These are phyloP conservation scores for Suillus discolor DNA, from an alignment of 768 basidiomycete genomes.

Conservation along the genomic window DNA sequence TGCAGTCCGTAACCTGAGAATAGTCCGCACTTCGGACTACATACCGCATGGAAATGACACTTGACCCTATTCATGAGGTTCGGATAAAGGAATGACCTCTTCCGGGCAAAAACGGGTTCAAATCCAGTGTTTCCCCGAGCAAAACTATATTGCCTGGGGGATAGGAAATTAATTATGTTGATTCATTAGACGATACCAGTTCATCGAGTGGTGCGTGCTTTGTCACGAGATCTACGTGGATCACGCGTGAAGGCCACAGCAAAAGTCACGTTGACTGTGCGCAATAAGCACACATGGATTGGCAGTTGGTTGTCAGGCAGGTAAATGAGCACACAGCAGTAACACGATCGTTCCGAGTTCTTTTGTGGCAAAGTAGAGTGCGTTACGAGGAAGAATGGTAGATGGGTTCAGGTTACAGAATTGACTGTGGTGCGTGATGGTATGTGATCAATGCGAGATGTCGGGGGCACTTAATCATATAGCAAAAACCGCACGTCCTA, in stretches of 20 bases:
- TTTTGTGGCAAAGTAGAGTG: not conserved
- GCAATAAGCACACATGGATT: not conserved
- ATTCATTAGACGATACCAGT: not conserved
- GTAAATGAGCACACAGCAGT: not conserved
- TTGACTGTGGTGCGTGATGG: not conserved
- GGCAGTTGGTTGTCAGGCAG: not conserved
- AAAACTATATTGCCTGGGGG: not conserved
- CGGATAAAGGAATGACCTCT: not conserved
- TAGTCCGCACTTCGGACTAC: constrained; percentile 3
- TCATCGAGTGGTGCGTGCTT: not conserved
- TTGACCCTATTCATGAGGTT: not conserved
- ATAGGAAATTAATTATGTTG: not conserved
- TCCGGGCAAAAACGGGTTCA: not conserved
- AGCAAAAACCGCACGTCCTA: not conserved
- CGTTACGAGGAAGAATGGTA: not conserved
- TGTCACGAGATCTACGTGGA: not conserved
- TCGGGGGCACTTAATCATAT: not conserved
- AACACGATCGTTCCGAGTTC: not conserved
- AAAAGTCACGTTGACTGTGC: not conserved
- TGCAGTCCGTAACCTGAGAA: not conserved
- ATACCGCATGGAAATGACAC: not conserved
- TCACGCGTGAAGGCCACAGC: not conserved
- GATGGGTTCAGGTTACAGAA: not conserved
- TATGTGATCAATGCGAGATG: not conserved
- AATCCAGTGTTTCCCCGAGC: not conserved